A percentile compares a stretch with the other conserved stretches of the same genome.
Evolutionary conservation across 2,329 filamentous ascomycete genomes (phyloP).

Genomic region (Tolypocladium tundrense): DNA sequence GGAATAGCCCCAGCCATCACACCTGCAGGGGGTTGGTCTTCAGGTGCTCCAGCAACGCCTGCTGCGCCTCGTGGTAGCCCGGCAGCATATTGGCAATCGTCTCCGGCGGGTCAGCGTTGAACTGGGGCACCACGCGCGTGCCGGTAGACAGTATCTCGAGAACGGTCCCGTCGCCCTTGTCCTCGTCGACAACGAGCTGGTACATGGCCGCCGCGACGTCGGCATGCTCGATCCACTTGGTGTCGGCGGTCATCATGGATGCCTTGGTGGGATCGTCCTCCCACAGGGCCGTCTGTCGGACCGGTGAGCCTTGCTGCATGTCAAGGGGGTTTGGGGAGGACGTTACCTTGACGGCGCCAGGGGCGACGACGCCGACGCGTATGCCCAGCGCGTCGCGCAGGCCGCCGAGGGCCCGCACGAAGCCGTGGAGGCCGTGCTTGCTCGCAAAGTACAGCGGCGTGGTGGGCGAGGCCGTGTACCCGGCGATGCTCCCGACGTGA

Average conservation of each 20-base stretch:
- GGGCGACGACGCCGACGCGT: conserved; percentile 20
- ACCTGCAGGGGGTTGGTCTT: no score
- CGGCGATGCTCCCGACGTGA: conserved; percentile 23
- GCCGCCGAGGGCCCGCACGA: conserved; percentile 19
- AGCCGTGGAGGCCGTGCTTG: conserved; percentile 25
- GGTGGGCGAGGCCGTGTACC: conserved; percentile 14
- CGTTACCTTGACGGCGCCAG: conserved; percentile 20
- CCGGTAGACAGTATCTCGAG: conserved; percentile 13
- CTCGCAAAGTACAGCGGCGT: conserved; percentile 26
- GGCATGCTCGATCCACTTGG: no score
- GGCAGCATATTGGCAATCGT: conserved; percentile 12
- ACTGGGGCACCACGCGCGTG: conserved; percentile 17
- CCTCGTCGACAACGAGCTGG: conserved; percentile 13
- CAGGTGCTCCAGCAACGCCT: no score
- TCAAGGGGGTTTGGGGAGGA: not conserved
- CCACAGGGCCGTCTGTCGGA: no score
- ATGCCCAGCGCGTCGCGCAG: conserved; percentile 22
- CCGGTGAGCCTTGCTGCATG: not conserved
- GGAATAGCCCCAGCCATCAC: no score
- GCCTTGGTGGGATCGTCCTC: no score
- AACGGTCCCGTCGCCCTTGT: conserved; percentile 20
- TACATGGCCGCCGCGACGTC: conserved; percentile 22
- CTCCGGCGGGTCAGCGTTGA: conserved; percentile 13
- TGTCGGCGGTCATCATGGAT: no score
- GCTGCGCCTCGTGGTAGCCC: conserved; percentile 7